These are phyloP conservation scores for Isochrysis galbana DNA, from an alignment of 78 protist species.

Conservation along the genomic window DNA sequence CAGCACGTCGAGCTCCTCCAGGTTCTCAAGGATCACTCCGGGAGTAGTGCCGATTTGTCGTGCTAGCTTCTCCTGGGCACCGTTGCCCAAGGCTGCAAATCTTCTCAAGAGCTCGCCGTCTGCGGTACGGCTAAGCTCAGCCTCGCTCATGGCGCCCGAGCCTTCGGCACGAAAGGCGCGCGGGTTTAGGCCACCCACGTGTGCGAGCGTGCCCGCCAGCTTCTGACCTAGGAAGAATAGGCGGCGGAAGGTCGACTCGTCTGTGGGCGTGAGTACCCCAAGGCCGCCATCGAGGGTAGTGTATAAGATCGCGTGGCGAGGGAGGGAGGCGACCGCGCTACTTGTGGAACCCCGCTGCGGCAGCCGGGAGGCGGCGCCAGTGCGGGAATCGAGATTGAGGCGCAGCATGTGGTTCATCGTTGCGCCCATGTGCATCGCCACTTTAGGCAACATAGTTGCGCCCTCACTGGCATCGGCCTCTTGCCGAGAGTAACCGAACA, in stretches of 20 bases:
- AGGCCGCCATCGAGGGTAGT: background rate
- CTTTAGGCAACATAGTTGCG: background rate
- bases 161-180: background rate
- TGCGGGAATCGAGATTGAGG: background rate
- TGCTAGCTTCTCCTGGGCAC: background rate
- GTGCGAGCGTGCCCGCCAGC: background rate
- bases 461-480: background rate
- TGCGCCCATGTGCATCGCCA: background rate
- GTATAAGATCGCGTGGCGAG: background rate
- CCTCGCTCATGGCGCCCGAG: background rate
- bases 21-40: background rate
- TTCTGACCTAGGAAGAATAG: background rate
- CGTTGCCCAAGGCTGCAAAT: background rate
- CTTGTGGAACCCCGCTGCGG: background rate
- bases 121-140: background rate
- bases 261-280: background rate
- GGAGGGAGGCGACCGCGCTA: background rate
- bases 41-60: background rate
- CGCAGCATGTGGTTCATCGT: background rate
- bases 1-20: background rate
- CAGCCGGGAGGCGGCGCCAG: background rate
- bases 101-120: background rate
- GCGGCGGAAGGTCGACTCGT: background rate
- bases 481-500: background rate
- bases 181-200: background rate